These are phyloP conservation scores for Aspergillus terreus DNA, from an alignment of 2,329 filamentous ascomycete genomes.

Conservation along the genomic window DNA sequence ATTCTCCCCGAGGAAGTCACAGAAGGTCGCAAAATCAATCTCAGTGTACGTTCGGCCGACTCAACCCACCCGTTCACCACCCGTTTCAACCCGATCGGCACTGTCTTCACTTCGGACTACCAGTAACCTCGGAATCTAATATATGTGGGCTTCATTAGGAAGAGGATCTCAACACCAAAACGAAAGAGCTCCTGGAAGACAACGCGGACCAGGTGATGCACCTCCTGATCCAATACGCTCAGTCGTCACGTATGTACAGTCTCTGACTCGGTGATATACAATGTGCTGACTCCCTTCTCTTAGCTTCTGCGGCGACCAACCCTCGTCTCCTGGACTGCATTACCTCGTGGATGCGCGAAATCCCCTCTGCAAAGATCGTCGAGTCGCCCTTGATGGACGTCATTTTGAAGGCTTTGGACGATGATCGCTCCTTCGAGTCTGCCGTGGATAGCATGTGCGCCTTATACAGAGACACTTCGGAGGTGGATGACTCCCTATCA, in stretches of 20 bases:
- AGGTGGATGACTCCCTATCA: conserved; percentile 84
- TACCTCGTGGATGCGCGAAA: conserved; percentile 92
- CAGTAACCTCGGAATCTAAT: conserved; percentile 45
- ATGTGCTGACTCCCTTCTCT: conserved; percentile 17
- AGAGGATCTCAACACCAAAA: conserved; percentile 85
- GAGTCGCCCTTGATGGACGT: conserved; percentile 79
- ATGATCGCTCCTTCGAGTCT: conserved; percentile 75
- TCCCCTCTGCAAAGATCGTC: conserved; percentile 77
- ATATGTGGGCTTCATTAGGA: conserved; percentile 61
- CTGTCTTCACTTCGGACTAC: conserved; percentile 9
- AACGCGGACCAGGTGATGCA: conserved; percentile 85
- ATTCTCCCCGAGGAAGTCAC: conserved; percentile 98
- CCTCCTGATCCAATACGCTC: conserved; percentile 83
- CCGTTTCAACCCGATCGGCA: conserved; percentile 34
- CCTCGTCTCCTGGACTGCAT: conserved; percentile 92
- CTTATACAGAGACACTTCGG: conserved; percentile 85
- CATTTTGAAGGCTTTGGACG: conserved; percentile 71
- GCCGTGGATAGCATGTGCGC: conserved; percentile 90
- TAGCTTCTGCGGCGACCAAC: conserved; percentile 75
- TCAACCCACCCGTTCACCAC: conserved; percentile 37
- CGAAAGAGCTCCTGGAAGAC: conserved; percentile 82
- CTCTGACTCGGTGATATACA: background rate
- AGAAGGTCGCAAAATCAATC: conserved; percentile 97
- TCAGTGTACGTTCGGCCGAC: conserved; percentile 81
- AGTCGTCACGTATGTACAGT: conserved; percentile 69